A percentile compares a stretch with the other conserved stretches of the same genome.
Conservation (phyloP, 2,329 filamentous ascomycete genomes). For the Talaromyces verruculosus region DNA sequence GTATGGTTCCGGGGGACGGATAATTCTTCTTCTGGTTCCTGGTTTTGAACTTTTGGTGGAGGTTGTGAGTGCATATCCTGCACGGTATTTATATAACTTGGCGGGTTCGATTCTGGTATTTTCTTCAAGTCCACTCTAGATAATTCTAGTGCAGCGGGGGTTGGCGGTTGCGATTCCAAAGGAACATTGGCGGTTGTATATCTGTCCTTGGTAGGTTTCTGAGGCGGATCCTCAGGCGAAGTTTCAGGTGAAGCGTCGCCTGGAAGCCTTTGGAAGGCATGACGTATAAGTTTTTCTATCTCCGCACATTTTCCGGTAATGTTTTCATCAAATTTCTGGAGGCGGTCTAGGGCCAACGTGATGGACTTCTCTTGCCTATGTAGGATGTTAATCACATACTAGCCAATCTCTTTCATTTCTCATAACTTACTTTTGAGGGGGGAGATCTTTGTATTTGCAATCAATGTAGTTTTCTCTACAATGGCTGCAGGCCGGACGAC, state of each 20-base stretch:
- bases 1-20: conserved; percentile 83
- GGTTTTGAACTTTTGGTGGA: conserved; percentile 17
- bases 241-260: not conserved
- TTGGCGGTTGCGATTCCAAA: not conserved
- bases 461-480: conserved; percentile 82
- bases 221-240: not conserved
- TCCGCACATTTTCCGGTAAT: not conserved
- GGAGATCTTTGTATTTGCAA: conserved; percentile 88
- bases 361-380: conserved; percentile 43
- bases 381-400: not conserved
- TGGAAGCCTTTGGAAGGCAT: not conserved
- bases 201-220: not conserved
- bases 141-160: not conserved
- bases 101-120: conserved; percentile 17
- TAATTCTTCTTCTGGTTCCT: conserved; percentile 54
- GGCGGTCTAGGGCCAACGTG: conserved; percentile 36
- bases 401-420: not conserved
- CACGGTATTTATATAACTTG: conserved; percentile 18
- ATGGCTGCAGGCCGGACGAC: conserved; percentile 74
- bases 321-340: not conserved
- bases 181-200: not conserved
- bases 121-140: not conserved
- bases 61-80: conserved; percentile 18
- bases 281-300: not conserved
- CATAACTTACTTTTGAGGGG: conserved; percentile 76